phyloP scores from a whole-genome alignment of 2,329 filamentous ascomycete species.

The Trichoderma guizhouense region DNA sequence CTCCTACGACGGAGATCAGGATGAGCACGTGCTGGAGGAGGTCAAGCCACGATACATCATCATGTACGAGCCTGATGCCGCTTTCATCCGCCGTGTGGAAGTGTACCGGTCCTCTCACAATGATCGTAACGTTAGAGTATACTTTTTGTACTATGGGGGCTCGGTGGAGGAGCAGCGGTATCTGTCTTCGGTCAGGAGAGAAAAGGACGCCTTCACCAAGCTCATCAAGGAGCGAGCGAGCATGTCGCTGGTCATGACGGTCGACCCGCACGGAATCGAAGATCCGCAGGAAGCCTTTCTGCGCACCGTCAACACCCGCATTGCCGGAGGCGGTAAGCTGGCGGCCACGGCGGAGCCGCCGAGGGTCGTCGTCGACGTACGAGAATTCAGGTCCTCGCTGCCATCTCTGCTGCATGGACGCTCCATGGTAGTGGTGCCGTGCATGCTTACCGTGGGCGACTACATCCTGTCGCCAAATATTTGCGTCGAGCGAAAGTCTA shows the following conservation, averaged over 20 bases:
- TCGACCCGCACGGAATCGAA: slow-evolving; percentile 64
- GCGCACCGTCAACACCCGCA: slow-evolving; percentile 92
- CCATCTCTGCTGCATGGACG: slow-evolving; percentile 88
- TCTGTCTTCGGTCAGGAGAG: slow-evolving; percentile 80
- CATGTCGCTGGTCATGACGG: slow-evolving; percentile 85
- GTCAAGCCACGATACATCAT: slow-evolving; percentile 90
- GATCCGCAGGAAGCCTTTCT: slow-evolving; percentile 91
- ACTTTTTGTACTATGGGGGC: slow-evolving; percentile 93
- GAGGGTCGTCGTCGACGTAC: slow-evolving; percentile 89
- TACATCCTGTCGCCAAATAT: slow-evolving; percentile 90
- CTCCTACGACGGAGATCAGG: slow-evolving; percentile 91
- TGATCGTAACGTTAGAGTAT: slow-evolving; percentile 83
- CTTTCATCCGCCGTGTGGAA: slow-evolving; percentile 91
- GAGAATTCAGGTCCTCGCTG: slow-evolving; percentile 90
- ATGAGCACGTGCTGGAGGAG: slow-evolving; percentile 95
- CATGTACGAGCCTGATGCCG: slow-evolving; percentile 96
- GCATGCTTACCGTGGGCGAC: slow-evolving; percentile 94
- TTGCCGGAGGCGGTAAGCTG: slow-evolving; percentile 86
- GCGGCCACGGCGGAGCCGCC: slow-evolving; percentile 82
- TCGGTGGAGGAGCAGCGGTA: slow-evolving; percentile 96
- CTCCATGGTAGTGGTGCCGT: slow-evolving; percentile 84
- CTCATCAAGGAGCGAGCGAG: slow-evolving; percentile 90
- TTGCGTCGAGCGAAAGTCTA: slow-evolving; percentile 90
- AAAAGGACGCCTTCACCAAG: slow-evolving; percentile 94
- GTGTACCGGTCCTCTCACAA: slow-evolving; percentile 94